Percentiles rank a stretch among this genome's conserved stretches.
phyloP scores from a whole-genome alignment of 1,139 yeast species.

The Torulaspora pretoriensis region DNA sequence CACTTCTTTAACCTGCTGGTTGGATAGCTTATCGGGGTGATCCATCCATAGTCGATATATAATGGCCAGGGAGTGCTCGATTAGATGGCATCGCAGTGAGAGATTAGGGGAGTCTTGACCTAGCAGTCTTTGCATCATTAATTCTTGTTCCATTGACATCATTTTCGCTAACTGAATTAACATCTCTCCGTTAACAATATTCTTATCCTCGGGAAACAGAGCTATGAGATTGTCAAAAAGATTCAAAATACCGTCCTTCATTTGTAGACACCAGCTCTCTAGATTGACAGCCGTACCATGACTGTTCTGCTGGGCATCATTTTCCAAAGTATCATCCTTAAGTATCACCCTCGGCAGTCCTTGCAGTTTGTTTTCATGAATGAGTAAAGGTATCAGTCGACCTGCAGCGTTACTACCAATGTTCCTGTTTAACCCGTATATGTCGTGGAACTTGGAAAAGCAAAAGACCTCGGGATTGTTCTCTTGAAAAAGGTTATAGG shows the following conservation, averaged over 20 bases:
- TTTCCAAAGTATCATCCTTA: slow-evolving; percentile 24
- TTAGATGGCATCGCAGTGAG: slow-evolving; percentile 18
- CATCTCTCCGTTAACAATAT: slow-evolving; percentile 24
- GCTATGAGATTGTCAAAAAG: slow-evolving; percentile 26
- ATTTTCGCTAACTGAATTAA: slow-evolving; percentile 23
- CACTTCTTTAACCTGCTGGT: slow-evolving; percentile 23
- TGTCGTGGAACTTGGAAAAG: slow-evolving; percentile 21
- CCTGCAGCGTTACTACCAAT: slow-evolving; percentile 28
- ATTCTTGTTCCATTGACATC: slow-evolving; percentile 30
- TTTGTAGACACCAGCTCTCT: slow-evolving; percentile 28
- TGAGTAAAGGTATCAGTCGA: slow-evolving; percentile 22
- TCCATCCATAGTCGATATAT: slow-evolving; percentile 28
- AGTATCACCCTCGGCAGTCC: slow-evolving; percentile 29
- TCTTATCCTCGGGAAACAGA: slow-evolving; percentile 18
- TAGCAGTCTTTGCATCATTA: slow-evolving; percentile 21
- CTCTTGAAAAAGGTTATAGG: slow-evolving; percentile 14
- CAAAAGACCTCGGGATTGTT: slow-evolving; percentile 14
- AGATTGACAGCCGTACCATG: slow-evolving; percentile 15
- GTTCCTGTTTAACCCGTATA: slow-evolving; percentile 29
- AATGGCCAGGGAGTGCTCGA: slow-evolving; percentile 24
- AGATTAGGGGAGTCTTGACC: slow-evolving; percentile 29
- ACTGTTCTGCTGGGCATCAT: slow-evolving; percentile 7
- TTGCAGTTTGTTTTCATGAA: slow-evolving; percentile 23
- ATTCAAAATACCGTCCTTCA: slow-evolving; percentile 27
- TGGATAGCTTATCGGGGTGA: slow-evolving; percentile 19